A percentile compares a stretch with the other conserved stretches of the same genome.
These are phyloP conservation scores for Tagetes erecta DNA, from an alignment of 129 eudicot species.

Conservation along the genomic window DNA sequence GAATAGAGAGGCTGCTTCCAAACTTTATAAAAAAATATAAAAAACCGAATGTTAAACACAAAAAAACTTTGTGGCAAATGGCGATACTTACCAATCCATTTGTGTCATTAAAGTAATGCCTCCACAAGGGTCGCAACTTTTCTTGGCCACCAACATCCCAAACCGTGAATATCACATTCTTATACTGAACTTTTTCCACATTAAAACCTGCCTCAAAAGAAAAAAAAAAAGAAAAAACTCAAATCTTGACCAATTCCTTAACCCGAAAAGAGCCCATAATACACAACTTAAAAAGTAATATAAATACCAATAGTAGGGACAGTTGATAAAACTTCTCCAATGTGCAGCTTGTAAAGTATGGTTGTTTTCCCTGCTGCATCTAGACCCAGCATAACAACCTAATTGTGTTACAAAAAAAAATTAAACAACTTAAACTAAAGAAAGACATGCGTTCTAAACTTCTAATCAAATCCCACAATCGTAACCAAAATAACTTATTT, in stretches of 20 bases:
- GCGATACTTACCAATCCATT: slow-evolving; percentile 71
- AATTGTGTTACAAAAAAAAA: slow-evolving; percentile 25
- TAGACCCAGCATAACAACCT: slow-evolving; percentile 99
- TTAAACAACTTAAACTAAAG: slow-evolving; percentile 7
- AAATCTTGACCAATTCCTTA: slow-evolving; percentile 12
- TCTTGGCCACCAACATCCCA: slow-evolving; percentile 99
- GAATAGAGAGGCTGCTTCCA: too few relatives aligned
- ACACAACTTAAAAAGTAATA: background rate
- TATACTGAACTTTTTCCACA: slow-evolving; percentile 97
- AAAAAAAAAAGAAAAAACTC: slow-evolving; percentile 20
- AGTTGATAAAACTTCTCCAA: slow-evolving; percentile 96
- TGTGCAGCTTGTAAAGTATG: slow-evolving; percentile 93
- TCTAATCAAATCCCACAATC: background rate
- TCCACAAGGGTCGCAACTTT: slow-evolving; percentile 89
- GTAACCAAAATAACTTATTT: too few relatives aligned
- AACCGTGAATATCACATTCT: slow-evolving; percentile 86
- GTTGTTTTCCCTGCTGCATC: slow-evolving; percentile 99
- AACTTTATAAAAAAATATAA: background rate
- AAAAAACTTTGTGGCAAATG: background rate
- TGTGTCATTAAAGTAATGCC: slow-evolving; percentile 92
- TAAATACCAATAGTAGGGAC: slow-evolving; percentile 91
- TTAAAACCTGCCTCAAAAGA: slow-evolving; percentile 74
- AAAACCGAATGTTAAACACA: slow-evolving; percentile 3
- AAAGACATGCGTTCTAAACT: background rate
- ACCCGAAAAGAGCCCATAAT: slow-evolving; percentile 19